phyloP scores from a whole-genome alignment of 2,329 filamentous ascomycete species.

The Cryphonectria japonica region DNA sequence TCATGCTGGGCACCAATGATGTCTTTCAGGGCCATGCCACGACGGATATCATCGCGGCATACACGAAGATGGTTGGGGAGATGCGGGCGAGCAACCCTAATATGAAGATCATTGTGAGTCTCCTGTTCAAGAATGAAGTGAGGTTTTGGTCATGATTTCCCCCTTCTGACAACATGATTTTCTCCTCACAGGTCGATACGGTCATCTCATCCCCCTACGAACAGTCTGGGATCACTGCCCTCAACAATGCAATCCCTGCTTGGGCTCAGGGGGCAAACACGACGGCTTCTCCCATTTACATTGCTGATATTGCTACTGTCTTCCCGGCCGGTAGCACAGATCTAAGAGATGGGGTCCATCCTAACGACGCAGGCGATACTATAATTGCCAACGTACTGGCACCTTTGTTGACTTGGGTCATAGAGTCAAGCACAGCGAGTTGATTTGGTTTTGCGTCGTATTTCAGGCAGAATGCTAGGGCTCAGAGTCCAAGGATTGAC shows the following conservation, averaged over 20 bases:
- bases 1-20: constrained; percentile 53
- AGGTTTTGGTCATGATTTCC: rapidly evolving
- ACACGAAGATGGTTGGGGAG: constrained; percentile 44
- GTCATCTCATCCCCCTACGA: constrained; percentile 44
- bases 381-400: constrained; percentile 40
- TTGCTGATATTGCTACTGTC: constrained; percentile 45
- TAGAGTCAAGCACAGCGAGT: constrained; percentile 31
- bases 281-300: constrained; percentile 44
- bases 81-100: constrained; percentile 43
- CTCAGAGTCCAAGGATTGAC: neutral
- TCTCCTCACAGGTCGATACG: constrained; percentile 40
- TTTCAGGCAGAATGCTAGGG: neutral
- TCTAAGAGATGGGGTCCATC: constrained; percentile 47
- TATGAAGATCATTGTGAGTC: constrained; percentile 46
- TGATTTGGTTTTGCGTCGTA: neutral
- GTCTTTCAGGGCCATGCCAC: constrained; percentile 38
- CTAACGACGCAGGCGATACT: constrained; percentile 42
- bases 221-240: constrained; percentile 33
- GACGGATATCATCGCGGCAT: constrained; percentile 43
- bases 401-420: constrained; percentile 40
- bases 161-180: neutral
- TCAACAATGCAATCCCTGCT: constrained; percentile 36
- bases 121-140: neutral
- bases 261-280: constrained; percentile 43
- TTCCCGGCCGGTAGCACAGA: constrained; percentile 36